phyloP scores from a whole-genome alignment of 805 yeast species.

The Kazachstania kunashirensis region DNA sequence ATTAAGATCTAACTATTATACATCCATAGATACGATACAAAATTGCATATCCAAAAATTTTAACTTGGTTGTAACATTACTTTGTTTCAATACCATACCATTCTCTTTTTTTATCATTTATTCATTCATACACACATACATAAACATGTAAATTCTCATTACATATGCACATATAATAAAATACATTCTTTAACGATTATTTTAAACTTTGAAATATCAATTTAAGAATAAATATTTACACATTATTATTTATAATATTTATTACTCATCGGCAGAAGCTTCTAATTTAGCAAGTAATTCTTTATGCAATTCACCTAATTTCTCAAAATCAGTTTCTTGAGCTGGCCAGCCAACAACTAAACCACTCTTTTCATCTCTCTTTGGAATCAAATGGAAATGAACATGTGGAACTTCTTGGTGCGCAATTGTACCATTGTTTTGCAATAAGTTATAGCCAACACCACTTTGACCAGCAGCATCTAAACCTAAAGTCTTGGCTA shows the following conservation, averaged over 20 bases:
- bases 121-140: neutral
- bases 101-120: no score
- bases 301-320: slow-evolving; percentile 58
- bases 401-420: slow-evolving; percentile 95
- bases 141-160: neutral
- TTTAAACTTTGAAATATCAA: no score
- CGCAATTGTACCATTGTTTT: slow-evolving; percentile 90
- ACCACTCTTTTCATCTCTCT: slow-evolving; percentile 63
- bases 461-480: slow-evolving; percentile 51
- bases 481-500: slow-evolving; percentile 62
- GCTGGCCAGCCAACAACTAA: slow-evolving; percentile 94
- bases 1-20: no score
- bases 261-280: no score
- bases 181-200: no score
- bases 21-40: no score
- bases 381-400: slow-evolving; percentile 94
- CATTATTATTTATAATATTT: no score
- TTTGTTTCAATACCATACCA: no score
- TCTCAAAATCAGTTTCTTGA: slow-evolving; percentile 61
- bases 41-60: no score
- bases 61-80: no score
- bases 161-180: slow-evolving; percentile 1
- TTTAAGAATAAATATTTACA: no score
- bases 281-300: slow-evolving; percentile 41
- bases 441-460: slow-evolving; percentile 74